Evolutionary conservation across 1,139 yeast genomes (phyloP).

Genomic region (Geotrichum bryndzae): DNA sequence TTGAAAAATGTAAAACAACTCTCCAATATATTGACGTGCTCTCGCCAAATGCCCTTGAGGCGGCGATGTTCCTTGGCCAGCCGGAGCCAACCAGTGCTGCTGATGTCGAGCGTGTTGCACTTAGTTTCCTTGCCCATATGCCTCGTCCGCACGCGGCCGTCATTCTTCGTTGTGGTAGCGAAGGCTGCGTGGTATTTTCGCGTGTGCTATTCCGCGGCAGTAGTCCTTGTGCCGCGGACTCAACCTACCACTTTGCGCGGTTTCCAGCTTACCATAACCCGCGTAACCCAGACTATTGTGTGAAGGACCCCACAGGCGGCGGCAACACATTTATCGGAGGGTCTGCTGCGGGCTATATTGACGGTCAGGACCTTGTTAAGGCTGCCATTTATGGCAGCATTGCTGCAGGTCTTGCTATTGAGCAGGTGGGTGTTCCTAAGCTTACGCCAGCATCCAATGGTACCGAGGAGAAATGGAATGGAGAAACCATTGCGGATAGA

Average conservation of each 20-base stretch:
- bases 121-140: constrained; percentile 40
- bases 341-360: constrained; percentile 54
- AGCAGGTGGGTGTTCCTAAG: constrained; percentile 66
- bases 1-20: constrained; percentile 39
- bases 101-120: constrained; percentile 43
- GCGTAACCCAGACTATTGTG: constrained; percentile 36
- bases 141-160: constrained; percentile 41
- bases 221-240: neutral
- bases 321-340: constrained; percentile 89
- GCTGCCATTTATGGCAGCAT: constrained; percentile 68
- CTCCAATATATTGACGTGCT: constrained; percentile 52
- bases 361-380: constrained; percentile 42
- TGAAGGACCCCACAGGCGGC: constrained; percentile 89
- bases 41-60: constrained; percentile 83
- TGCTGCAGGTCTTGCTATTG: constrained; percentile 75
- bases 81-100: constrained; percentile 35
- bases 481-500: constrained; percentile 26
- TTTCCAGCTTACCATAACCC: constrained; percentile 67
- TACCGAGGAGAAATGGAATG: constrained; percentile 51
- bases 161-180: constrained; percentile 39
- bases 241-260: constrained; percentile 30
- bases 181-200: constrained; percentile 24
- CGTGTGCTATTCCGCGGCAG: neutral
- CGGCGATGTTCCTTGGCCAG: constrained; percentile 50
- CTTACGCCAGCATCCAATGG: constrained; percentile 17